phyloP scores from a whole-genome alignment of 768 basidiomycete species.

The Russula foetens region DNA sequence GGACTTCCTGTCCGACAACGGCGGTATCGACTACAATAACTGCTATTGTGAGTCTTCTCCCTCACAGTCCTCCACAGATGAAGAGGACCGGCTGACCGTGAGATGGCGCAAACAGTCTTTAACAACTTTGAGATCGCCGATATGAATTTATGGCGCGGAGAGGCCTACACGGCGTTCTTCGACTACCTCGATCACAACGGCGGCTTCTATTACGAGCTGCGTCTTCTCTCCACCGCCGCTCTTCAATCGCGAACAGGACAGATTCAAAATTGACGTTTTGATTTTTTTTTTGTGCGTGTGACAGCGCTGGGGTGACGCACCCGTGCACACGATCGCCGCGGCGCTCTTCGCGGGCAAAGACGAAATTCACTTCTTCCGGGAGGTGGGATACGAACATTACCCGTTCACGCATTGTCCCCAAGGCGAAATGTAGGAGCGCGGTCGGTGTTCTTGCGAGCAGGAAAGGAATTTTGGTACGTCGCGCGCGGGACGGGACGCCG shows the following conservation, averaged over 20 bases:
- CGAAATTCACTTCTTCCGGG: conserved; percentile 74
- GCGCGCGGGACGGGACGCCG: too few relatives aligned
- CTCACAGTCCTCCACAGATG: neutral
- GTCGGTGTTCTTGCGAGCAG: conserved; percentile 43
- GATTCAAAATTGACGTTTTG: too few relatives aligned
- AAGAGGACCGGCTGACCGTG: neutral
- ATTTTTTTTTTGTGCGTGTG: too few relatives aligned
- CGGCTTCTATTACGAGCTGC: conserved; percentile 83
- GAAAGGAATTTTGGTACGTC: conserved; percentile 48
- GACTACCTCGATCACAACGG: conserved; percentile 74
- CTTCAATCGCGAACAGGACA: too few relatives aligned
- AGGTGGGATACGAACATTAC: conserved; percentile 80
- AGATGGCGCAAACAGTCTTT: conserved; percentile 57
- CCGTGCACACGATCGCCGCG: conserved; percentile 78
- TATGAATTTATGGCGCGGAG: conserved; percentile 76
- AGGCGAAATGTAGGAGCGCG: conserved; percentile 31
- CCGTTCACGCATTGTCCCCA: conserved; percentile 54
- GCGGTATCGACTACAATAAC: conserved; percentile 62
- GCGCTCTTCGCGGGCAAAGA: conserved; percentile 66
- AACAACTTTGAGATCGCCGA: conserved; percentile 83
- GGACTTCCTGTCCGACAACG: conserved; percentile 64
- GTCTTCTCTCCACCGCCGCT: neutral
- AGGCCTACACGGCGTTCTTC: conserved; percentile 79
- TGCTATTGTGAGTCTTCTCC: conserved; percentile 52
- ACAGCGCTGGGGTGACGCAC: conserved; percentile 80